Base-by-base conservation (phyloP, 75 land plant genomes). In the Ceratopteris richardii region DNA sequence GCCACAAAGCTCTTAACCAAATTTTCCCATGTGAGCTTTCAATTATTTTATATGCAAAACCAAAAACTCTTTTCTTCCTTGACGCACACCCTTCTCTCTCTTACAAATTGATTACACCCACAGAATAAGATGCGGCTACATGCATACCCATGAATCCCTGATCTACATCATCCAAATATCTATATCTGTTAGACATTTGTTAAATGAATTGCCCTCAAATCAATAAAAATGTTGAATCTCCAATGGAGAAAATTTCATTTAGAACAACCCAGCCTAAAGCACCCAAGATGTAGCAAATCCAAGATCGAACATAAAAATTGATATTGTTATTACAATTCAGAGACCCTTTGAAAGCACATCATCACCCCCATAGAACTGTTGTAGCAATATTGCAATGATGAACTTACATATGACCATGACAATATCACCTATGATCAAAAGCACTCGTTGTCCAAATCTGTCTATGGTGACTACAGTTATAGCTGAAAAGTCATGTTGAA, bases 261-360 rank as follows among this genome's bases (percentile, higher is more conserved):
- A 90, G 95, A 1, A 92, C 83, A 23, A 92, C 52, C 97, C 97
- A 92, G 1, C 86, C 86, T 0, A 88, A 74, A 3, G 88, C 94
- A 0, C 97, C 97, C 97, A 92, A 1, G 94, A 82, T 79, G 95
- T 79, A 26, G 86, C 94, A 58, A 71, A 92, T 0, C 89, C 97
- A 6, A 62, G 27, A n/a, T 79, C 85, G 39, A 84, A 88, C 0
- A 74, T 0, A 30, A 74, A 81, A 6, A 81, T 81, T 46, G 73
- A 7, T 0, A 88, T 33, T 44, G 85, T 84, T 0, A 88, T 66
- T 30, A 79, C 44, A 19, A 63, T 48, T 0, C 77, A 75, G 7
- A 66, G 16, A 1, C 56, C 74, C 37, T 77, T 79, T 0, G 88
- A 63, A 14, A 84, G 73, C 6, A 0, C 25, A 5, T 61, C 43